Conservation (phyloP, 1,284 basidiomycete species). For the Blastosporella zonata region DNA sequence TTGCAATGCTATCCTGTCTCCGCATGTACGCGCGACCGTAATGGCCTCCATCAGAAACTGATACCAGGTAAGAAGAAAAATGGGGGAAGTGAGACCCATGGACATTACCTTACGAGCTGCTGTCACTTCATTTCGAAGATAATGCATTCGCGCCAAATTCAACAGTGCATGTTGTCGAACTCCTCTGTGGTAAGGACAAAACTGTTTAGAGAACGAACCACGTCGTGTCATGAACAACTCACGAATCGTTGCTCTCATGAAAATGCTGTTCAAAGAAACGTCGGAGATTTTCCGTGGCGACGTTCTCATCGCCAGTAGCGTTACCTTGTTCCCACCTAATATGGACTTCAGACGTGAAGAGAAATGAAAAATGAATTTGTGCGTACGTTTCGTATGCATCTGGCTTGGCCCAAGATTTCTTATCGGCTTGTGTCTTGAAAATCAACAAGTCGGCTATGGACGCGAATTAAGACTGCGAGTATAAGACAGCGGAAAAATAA, state of each 20-base stretch:
- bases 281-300: constrained; percentile 67
- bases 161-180: constrained; percentile 75
- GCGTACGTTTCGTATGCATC: constrained; percentile 61
- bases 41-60: constrained; percentile 75
- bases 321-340: constrained; percentile 63
- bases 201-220: neutral
- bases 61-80: constrained; percentile 2
- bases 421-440: constrained; percentile 65
- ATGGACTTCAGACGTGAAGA: neutral
- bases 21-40: constrained; percentile 64
- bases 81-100: neutral
- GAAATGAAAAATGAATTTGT: neutral
- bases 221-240: constrained; percentile 25
- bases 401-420: constrained; percentile 59
- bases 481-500: neutral
- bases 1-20: constrained; percentile 68
- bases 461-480: constrained; percentile 1
- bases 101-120: constrained; percentile 61
- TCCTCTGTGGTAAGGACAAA: constrained; percentile 43
- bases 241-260: constrained; percentile 76
- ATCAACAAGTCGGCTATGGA: constrained; percentile 49
- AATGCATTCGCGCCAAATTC: constrained; percentile 76
- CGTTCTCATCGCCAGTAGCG: constrained; percentile 61
- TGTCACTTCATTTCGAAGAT: constrained; percentile 58
- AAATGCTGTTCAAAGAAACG: constrained; percentile 82